A percentile compares a stretch with the other conserved stretches of the same genome.
Conservation (phyloP, 2,329 filamentous ascomycete species). For the Balansia obtecta region DNA sequence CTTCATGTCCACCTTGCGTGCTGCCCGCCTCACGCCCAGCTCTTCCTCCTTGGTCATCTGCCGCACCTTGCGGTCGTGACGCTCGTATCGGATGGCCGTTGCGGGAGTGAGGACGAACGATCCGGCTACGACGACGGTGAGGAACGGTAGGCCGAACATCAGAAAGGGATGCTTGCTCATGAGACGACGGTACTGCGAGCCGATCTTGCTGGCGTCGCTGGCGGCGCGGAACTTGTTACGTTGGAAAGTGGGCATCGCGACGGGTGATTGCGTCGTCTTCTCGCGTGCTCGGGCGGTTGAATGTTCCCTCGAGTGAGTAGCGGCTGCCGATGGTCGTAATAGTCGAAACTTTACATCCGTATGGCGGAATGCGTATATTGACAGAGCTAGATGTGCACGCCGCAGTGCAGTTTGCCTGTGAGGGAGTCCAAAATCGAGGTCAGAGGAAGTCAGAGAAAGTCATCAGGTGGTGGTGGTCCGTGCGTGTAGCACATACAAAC, state of each 20-base stretch:
- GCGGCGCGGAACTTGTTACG: slow-evolving; percentile 59
- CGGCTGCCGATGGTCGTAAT: too few relatives aligned
- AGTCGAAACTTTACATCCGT: too few relatives aligned
- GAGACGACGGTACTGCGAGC: slow-evolving; percentile 61
- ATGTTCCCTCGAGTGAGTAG: not conserved
- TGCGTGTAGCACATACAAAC: not conserved
- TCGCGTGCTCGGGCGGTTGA: not conserved
- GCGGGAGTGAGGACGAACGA: slow-evolving; percentile 93
- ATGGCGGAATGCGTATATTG: too few relatives aligned
- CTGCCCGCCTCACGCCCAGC: slow-evolving; percentile 61
- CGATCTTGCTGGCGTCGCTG: slow-evolving; percentile 54
- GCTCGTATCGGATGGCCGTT: slow-evolving; percentile 86
- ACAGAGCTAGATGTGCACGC: too few relatives aligned
- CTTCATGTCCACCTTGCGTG: slow-evolving; percentile 63
- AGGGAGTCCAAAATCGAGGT: too few relatives aligned
- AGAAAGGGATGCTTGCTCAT: slow-evolving; percentile 76
- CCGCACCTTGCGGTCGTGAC: slow-evolving; percentile 78
- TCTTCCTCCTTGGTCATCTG: slow-evolving; percentile 79
- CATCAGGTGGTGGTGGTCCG: not conserved
- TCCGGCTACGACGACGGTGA: slow-evolving; percentile 77
- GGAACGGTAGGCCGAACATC: slow-evolving; percentile 87
- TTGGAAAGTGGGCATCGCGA: slow-evolving; percentile 40
- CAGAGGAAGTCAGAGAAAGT: too few relatives aligned
- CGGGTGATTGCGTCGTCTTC: not conserved
- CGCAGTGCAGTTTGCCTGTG: too few relatives aligned